phyloP scores from a whole-genome alignment of 2,329 filamentous ascomycete species.

The Beauveria australis region DNA sequence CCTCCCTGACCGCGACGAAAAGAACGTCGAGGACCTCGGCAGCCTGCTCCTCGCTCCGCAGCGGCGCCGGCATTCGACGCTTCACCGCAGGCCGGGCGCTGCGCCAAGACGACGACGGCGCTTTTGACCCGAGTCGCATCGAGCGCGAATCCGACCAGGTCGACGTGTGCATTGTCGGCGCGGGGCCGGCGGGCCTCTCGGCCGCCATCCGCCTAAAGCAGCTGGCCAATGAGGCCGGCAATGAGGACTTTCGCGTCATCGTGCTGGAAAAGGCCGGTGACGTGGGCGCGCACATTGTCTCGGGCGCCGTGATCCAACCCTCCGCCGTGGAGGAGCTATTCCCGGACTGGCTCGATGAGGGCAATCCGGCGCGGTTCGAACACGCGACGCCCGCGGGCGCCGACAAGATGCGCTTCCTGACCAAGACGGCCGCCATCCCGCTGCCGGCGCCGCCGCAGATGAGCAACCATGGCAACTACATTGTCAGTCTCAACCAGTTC shows the following conservation, averaged over 20 bases:
- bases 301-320: conserved; percentile 90
- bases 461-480: conserved; percentile 97
- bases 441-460: conserved; percentile 91
- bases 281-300: conserved; percentile 88
- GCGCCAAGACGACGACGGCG: conserved; percentile 33
- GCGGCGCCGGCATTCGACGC: conserved; percentile 18
- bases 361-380: conserved; percentile 82
- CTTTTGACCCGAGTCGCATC: conserved; percentile 58
- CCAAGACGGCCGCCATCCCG: conserved; percentile 67
- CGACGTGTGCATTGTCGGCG: conserved; percentile 93
- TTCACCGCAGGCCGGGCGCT: conserved; percentile 28
- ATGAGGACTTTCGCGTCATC: conserved; percentile 90
- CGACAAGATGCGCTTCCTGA: conserved; percentile 92
- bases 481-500: conserved; percentile 90
- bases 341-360: conserved; percentile 85
- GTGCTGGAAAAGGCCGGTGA: conserved; percentile 93
- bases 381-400: conserved; percentile 73
- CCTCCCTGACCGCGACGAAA: background rate
- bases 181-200: conserved; percentile 86
- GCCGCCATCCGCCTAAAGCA: conserved; percentile 95
- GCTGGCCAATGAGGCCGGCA: conserved; percentile 85
- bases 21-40: background rate
- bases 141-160: conserved; percentile 91
- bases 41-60: background rate
- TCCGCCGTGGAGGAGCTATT: conserved; percentile 81